Percentiles rank a stretch among this genome's conserved stretches.
phyloP scores from a whole-genome alignment of 2,329 filamentous ascomycete genomes.

The Claviceps quebecensis region DNA sequence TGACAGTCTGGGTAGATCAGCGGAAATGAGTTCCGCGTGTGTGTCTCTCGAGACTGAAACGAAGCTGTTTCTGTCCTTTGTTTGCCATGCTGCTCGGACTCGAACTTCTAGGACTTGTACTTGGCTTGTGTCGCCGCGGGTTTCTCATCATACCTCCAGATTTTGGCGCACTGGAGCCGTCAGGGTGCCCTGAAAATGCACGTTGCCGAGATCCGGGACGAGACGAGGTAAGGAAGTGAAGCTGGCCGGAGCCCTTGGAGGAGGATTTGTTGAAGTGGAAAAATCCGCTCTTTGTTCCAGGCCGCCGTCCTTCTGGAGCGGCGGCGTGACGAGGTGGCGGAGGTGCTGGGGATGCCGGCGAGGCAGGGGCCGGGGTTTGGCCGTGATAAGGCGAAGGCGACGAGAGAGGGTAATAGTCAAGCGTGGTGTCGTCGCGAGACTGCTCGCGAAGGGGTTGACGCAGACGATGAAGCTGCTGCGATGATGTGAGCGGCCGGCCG shows the following conservation, averaged over 20 bases:
- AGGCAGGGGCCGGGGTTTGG: conserved; percentile 4
- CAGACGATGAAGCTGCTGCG: conserved; percentile 5
- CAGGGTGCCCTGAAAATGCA: conserved; percentile 23
- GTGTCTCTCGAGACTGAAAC: not conserved
- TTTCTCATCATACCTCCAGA: conserved; percentile 22
- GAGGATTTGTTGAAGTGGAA: conserved; percentile 36
- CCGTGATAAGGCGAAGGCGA: conserved; percentile 12
- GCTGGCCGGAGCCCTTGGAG: conserved; percentile 26
- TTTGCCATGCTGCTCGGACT: not conserved
- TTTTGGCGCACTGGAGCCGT: conserved; percentile 16
- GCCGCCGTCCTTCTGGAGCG: conserved; percentile 9
- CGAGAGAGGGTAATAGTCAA: conserved; percentile 9
- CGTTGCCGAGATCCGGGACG: conserved; percentile 23
- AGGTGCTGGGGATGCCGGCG: conserved; percentile 7
- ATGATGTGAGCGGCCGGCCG: conserved; percentile 6
- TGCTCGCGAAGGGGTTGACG: conserved; percentile 11
- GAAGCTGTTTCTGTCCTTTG: not conserved
- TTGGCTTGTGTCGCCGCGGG: not conserved
- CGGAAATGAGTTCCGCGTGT: not conserved
- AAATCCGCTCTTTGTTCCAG: conserved; percentile 34
- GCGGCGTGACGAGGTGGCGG: conserved; percentile 1
- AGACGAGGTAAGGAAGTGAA: conserved; percentile 14
- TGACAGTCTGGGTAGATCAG: not conserved
- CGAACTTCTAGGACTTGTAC: not conserved
- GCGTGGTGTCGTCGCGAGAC: conserved; percentile 11